Conservation (phyloP, 2,329 filamentous ascomycete genomes). For the Diaporthe sp. region DNA sequence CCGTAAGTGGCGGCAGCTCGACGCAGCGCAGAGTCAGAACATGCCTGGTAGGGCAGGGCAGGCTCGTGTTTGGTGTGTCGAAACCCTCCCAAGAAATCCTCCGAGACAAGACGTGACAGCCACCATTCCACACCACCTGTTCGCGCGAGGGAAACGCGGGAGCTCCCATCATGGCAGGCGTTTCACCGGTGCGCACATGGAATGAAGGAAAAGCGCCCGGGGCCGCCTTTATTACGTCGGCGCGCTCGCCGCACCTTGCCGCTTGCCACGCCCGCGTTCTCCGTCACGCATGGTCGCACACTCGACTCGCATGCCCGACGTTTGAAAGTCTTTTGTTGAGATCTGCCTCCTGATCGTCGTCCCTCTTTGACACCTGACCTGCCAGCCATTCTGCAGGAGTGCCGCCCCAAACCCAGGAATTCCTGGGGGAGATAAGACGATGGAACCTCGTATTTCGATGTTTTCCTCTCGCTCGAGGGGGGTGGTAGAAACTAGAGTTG, state of each 20-base stretch:
- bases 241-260: neutral
- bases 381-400: conserved; percentile 6
- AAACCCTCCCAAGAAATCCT: conserved; percentile 10
- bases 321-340: conserved; percentile 14
- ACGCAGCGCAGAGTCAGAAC: neutral
- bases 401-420: neutral
- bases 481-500: conserved; percentile 1
- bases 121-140: conserved; percentile 28
- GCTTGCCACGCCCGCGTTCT: neutral
- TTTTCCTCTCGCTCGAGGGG: conserved; percentile 3
- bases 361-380: neutral
- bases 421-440: neutral
- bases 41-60: conserved; percentile 25
- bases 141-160: conserved; percentile 18
- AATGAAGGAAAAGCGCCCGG: conserved; percentile 9
- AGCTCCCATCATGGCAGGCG: conserved; percentile 23
- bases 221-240: conserved; percentile 12
- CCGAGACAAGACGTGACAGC: conserved; percentile 34
- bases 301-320: neutral
- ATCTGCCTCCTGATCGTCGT: conserved; percentile 24
- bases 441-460: conserved; percentile 32
- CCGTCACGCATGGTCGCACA: conserved; percentile 1
- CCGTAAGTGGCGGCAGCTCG: conserved; percentile 2
- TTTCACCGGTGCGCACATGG: conserved; percentile 24
- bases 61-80: conserved; percentile 14